phyloP scores from a whole-genome alignment of 345 rosid genomes.

The Eucalyptus fibrosa region DNA sequence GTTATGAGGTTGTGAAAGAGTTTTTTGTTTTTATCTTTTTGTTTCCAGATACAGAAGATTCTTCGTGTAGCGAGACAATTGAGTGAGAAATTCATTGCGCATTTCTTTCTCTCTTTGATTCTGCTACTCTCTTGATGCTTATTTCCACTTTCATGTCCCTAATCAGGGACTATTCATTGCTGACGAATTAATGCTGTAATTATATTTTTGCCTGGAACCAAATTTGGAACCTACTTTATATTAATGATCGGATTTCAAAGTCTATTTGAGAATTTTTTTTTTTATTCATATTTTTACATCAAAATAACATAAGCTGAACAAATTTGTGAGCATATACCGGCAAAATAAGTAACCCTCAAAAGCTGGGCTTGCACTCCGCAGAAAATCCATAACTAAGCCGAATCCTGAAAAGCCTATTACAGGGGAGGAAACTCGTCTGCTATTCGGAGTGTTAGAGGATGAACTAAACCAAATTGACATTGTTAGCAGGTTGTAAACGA shows the following conservation, averaged over 20 bases:
- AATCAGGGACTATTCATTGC: background rate
- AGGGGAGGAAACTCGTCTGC: background rate
- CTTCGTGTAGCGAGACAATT: background rate
- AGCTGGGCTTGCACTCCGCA: background rate
- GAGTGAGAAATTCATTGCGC: background rate
- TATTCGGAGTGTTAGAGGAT: background rate
- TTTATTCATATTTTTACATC: background rate
- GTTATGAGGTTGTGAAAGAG: background rate
- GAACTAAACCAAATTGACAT: background rate
- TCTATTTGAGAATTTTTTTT: fast-evolving
- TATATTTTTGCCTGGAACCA: background rate
- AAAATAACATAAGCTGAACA: background rate
- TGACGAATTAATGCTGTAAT: too few relatives aligned
- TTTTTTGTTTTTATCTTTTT: background rate
- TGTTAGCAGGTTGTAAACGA: background rate
- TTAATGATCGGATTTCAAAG: too few relatives aligned
- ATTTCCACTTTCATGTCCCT: background rate
- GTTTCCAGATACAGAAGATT: background rate
- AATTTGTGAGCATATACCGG: background rate
- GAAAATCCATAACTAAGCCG: background rate
- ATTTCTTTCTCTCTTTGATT: background rate
- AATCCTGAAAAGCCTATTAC: background rate
- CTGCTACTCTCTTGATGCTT: background rate
- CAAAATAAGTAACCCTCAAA: too few relatives aligned
- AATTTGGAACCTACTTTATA: background rate